Conservation (phyloP, 352 stramenopile genomes). For the Aphanomyces invadans region DNA sequence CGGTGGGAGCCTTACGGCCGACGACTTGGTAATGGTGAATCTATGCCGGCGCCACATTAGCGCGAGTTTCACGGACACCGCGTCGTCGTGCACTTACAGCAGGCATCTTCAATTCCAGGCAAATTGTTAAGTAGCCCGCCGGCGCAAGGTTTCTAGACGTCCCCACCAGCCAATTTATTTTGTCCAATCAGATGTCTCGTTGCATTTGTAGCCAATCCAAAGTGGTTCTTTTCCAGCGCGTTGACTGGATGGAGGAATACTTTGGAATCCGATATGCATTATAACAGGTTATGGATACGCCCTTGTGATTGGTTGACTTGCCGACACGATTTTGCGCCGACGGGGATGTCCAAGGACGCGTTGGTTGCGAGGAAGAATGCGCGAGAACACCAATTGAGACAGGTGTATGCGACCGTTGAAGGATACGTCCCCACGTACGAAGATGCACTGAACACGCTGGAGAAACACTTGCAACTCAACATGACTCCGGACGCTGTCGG, state of each 20-base stretch:
- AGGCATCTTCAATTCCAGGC: conserved; percentile 26
- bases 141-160: neutral
- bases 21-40: conserved; percentile 99
- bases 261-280: conserved; percentile 6
- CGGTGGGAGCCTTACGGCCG: conserved; percentile 97
- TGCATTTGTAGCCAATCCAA: conserved; percentile 8
- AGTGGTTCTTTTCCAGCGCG: neutral
- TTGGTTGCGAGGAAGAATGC: conserved; percentile 6
- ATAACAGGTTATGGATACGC: neutral
- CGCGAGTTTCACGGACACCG: neutral
- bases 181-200: conserved; percentile 3
- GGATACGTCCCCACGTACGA: conserved; percentile 28
- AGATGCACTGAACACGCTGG: conserved; percentile 40
- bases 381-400: conserved; percentile 6
- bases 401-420: conserved; percentile 17
- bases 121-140: conserved; percentile 23
- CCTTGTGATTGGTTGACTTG: neutral
- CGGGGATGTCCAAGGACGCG: conserved; percentile 4
- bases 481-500: conserved; percentile 35
- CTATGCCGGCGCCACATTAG: conserved; percentile 28
- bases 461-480: conserved; percentile 30
- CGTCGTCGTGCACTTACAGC: conserved; percentile 9
- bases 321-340: neutral
- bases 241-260: conserved; percentile 2
- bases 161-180: conserved; percentile 21